Percentiles rank a stretch among this genome's conserved stretches.
Evolutionary conservation across 139 green algal genomes (phyloP).

Genomic region (Chlorella sp.): DNA sequence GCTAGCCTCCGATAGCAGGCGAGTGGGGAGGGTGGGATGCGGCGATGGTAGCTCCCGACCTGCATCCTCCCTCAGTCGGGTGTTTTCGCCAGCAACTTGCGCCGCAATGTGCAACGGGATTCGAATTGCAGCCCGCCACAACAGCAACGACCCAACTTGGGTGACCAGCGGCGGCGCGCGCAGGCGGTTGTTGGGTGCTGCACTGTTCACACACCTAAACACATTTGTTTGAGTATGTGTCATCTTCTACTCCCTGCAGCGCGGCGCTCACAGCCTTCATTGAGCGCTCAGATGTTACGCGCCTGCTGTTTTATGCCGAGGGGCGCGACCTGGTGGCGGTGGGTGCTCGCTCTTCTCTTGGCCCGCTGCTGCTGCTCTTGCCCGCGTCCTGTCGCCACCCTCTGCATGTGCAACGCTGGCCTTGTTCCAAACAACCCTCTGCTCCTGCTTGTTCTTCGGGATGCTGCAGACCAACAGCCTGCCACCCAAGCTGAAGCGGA

Average conservation of each 20-base stretch:
- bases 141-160: not conserved
- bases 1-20: conserved; percentile 66
- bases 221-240: too few relatives aligned
- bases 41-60: too few relatives aligned
- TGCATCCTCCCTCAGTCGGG: too few relatives aligned
- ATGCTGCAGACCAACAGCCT: conserved; percentile 67
- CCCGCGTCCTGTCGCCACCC: not conserved
- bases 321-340: conserved; percentile 80
- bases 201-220: too few relatives aligned
- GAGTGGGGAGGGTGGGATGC: not conserved
- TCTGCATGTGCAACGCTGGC: not conserved
- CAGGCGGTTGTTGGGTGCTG: not conserved
- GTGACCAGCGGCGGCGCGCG: not conserved
- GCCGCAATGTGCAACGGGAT: too few relatives aligned
- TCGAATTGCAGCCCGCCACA: not conserved
- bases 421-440: not conserved
- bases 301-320: conserved; percentile 72
- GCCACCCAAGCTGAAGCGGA: conserved; percentile 79
- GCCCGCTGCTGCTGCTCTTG: not conserved
- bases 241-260: conserved; percentile 41
- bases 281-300: conserved; percentile 53
- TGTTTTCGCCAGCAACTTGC: not conserved
- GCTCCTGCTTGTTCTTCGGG: not conserved
- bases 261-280: conserved; percentile 63
- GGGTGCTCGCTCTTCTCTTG: not conserved